Evolutionary conservation across 495 filamentous ascomycete genomes (phyloP), one percentile per base, ranked within the genome.

Genomic region (Aspergillus mulundensis): DNA sequence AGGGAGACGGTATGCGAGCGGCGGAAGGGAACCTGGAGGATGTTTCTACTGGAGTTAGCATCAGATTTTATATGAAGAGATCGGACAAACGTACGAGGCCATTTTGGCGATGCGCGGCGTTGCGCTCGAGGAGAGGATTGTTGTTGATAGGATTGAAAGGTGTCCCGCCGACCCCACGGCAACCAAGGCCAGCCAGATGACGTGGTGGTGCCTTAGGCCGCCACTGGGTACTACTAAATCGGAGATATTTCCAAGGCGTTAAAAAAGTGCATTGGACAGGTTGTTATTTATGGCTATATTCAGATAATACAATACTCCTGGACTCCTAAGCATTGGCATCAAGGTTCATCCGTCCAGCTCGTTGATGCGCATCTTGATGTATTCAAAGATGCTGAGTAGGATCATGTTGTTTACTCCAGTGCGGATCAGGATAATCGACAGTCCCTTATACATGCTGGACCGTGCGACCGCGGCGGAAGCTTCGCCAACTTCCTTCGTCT

Each of bases 11-110:
- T 72, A 59, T 87, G 82, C 40, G 91, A 91, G 60, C 84, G 87
- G 58, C 94, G 91, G 72, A 98, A 98, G 5, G 92, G 92, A 59
- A 98, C 70, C 73, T 83, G 76, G 47, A 80, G 66, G 58, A 82
- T 80, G 58, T 81, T 82, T 53, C 39, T 21, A 43, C 7, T 46
- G 42, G 40, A 45, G 43, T 56, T 36, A 55, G 48, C 28, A 30
- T 3, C 19, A 16, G 38, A 4, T 18, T 0, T 7, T 18, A 10
- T 25, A 30, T 15, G 1, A 11, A 21, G 24, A 7, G 46, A 32
- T 7, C 2, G 36, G 28, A 44, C 19, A 32, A 42, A 34, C 23
- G 72, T 66, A 78, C 76, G 76, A 75, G 61, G 74, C 65, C 76
- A 77, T 77, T 53, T 51, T 72, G 55, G 61, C 34, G 51, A 56